Conservation (phyloP, 2,329 filamentous ascomycete genomes). For the Clarireedia hainanense region DNA sequence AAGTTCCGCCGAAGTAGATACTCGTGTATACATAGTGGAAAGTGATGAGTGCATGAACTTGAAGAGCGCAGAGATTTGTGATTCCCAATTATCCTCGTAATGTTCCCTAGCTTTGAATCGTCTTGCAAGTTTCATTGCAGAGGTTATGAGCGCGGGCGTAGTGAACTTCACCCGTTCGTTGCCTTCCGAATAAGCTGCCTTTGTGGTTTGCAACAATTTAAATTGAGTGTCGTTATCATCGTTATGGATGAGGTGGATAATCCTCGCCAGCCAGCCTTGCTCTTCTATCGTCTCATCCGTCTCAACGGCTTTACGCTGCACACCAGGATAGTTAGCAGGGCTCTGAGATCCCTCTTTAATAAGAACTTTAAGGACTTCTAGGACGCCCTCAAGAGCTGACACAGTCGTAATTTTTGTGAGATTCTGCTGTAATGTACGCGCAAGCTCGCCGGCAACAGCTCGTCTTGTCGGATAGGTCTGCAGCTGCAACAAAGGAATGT, state of each 20-base stretch:
- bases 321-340: constrained; percentile 75
- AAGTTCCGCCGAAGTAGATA: constrained; percentile 77
- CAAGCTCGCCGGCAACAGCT: constrained; percentile 83
- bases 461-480: constrained; percentile 90
- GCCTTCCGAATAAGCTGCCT: constrained; percentile 81
- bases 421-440: constrained; percentile 73
- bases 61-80: constrained; percentile 73
- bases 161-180: constrained; percentile 96
- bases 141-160: constrained; percentile 83
- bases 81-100: constrained; percentile 66
- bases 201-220: constrained; percentile 79
- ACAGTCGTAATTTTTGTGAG: constrained; percentile 71
- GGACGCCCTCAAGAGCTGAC: constrained; percentile 76
- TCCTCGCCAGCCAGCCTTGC: constrained; percentile 90
- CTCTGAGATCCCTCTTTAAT: constrained; percentile 88
- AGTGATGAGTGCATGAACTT: constrained; percentile 91
- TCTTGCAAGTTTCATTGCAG: constrained; percentile 80
- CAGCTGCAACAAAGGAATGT: constrained; percentile 79
- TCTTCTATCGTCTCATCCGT: constrained; percentile 98
- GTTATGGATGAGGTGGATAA: constrained; percentile 79
- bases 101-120: constrained; percentile 88
- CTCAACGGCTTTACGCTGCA: constrained; percentile 67
- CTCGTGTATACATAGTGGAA: constrained; percentile 79
- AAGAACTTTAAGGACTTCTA: constrained; percentile 82
- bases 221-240: constrained; percentile 90